phyloP scores from a whole-genome alignment of 78 protist genomes.

The Paratrimastix pyriformis region DNA sequence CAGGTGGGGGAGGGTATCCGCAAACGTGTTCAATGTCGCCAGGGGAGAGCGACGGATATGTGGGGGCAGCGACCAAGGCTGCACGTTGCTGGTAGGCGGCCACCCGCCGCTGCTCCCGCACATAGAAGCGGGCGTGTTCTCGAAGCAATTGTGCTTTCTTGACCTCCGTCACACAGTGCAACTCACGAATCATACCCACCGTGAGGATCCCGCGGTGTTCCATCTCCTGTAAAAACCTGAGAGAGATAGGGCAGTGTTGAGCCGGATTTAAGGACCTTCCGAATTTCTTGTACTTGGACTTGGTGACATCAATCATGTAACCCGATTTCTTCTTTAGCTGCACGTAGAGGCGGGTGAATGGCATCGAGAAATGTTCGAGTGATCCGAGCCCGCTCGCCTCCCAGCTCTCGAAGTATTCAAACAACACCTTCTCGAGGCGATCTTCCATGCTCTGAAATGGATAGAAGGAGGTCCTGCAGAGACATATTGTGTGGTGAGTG shows the following conservation, averaged over 20 bases:
- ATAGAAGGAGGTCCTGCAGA: not conserved
- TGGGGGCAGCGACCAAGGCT: not conserved
- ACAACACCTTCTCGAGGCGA: not conserved
- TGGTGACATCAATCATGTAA: not conserved
- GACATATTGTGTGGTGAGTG: no score
- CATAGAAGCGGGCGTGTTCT: not conserved
- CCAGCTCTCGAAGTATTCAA: not conserved
- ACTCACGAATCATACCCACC: not conserved
- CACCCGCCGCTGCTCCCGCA: not conserved
- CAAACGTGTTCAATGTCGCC: no score
- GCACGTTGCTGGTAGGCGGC: not conserved
- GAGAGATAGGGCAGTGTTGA: no score
- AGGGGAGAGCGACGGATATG: no score
- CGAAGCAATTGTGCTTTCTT: not conserved
- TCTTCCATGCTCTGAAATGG: slow-evolving; percentile 3
- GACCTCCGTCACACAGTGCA: not conserved
- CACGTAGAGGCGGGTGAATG: not conserved
- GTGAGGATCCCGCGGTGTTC: not conserved
- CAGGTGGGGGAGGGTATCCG: no score
- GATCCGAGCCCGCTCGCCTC: not conserved
- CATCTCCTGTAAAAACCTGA: not conserved
- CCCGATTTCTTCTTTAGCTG: not conserved
- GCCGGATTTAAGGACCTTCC: no score
- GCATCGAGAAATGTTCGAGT: not conserved
- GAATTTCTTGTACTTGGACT: not conserved